Base-by-base conservation (phyloP, 129 eudicot genomes). In the Arctium minus region DNA sequence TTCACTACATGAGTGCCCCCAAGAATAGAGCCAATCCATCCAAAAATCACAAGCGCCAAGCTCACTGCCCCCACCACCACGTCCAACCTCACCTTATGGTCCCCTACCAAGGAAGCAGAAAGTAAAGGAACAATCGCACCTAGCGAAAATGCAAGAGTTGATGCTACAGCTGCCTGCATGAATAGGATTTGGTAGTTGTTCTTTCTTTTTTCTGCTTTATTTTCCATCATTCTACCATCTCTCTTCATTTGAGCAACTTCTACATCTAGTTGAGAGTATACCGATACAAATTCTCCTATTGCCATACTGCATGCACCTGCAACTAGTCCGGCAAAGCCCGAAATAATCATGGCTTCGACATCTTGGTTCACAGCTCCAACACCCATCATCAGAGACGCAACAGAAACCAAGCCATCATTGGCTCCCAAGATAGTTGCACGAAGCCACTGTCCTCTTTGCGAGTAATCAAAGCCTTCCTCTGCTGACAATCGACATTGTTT, bases 71-170 rank as follows among this genome's bases (percentile, higher is more conserved):
- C 88, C 7, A 70, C 85, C 80, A 88, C 90, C 75, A 79, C 85
- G 3, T 87, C 85, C 64, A 84, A 1, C 82, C 92, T 64, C 50
- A 79, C 85, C 85, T 78, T 82, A 65, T 82, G 77, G 31, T 86
- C 79, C 2, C 15, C 77, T 22, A 89, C 77, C 74, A 89, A 87
- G 12, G 87, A 83, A 29, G 89, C 89, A 9, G 87, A 89, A 17
- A 87, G 87, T 17, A 89, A 76, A 13, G 87, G 92, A 62, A 89
- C 79, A 11, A 84, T 17, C 8, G 90, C 92, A 18, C 92, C 92
- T 48, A 89, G 10, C 0, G 87, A 9, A 53, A 89, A 89, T 22
- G 90, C 89, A 27, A 89, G 85, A 33, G 90, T 90, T 2, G 90
- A 89, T 3, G 90, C 90, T 10, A 82, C 6, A 18, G 92, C 90